Percentiles rank a stretch among this genome's conserved stretches.
Conservation (phyloP, 140 eudicot species). For the Bidens hawaiensis region DNA sequence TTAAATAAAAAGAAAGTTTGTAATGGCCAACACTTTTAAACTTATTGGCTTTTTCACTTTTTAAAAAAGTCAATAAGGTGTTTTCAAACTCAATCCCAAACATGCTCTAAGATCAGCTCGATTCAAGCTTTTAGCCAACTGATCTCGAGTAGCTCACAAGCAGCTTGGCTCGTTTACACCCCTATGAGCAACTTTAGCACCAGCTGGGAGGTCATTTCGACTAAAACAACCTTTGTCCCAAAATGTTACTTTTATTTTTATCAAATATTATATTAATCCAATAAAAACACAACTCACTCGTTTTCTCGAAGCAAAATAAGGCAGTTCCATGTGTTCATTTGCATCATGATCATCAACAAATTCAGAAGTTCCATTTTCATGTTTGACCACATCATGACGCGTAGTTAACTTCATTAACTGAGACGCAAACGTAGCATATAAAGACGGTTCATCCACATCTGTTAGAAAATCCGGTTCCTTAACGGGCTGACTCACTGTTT, state of each 20-base stretch:
- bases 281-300: slow-evolving; percentile 50
- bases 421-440: slow-evolving; percentile 37
- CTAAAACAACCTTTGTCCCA: neutral
- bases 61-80: too few species aligned
- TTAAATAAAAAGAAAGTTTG: too few species aligned
- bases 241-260: neutral
- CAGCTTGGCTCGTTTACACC: too few species aligned
- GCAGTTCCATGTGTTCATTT: slow-evolving; percentile 30
- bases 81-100: too few species aligned
- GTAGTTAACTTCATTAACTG: slow-evolving; percentile 38
- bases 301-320: slow-evolving; percentile 20
- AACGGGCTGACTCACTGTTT: slow-evolving; percentile 24
- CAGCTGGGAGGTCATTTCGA: neutral
- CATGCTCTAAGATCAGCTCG: too few species aligned
- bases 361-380: slow-evolving; percentile 39
- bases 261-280: too few species aligned
- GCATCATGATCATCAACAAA: slow-evolving; percentile 21
- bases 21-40: too few species aligned
- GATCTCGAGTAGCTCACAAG: too few species aligned
- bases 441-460: slow-evolving; percentile 18
- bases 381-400: slow-evolving; percentile 28
- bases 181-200: neutral
- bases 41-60: too few species aligned
- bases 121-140: too few species aligned
- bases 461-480: slow-evolving; percentile 29